Evolutionary conservation across 1,284 basidiomycete species (phyloP), one percentile per base, ranked within the genome.

Genomic region (Cystobasidium sp.): DNA sequence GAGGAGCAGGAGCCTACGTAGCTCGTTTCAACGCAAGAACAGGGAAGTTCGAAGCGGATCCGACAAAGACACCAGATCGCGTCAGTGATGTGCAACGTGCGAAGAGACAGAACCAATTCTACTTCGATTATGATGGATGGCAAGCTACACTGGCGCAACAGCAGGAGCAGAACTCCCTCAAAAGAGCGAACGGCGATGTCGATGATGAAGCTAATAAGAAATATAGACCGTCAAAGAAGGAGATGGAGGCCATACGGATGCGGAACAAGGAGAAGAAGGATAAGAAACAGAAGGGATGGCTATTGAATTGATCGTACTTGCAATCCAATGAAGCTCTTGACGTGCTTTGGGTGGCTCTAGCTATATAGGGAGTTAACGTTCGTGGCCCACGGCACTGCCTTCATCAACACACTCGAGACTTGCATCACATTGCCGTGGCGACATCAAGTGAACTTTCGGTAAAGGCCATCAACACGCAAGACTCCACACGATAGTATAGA

Each of bases 21-120:
- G 79, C 77, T 3, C 44, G 77, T 6, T 80, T 80, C 77, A 78
- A 80, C 55, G 77, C 78, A 3, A 52, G 78, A 8, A 78, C 79
- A 6, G 79, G 79, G 2, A 49, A 76, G 0, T 80, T 80, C 52
- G 72, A 79, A 73, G 76, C 71, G 14, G 79, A 79, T 51, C 76
- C 77, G 0, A 64, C 73, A 0, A 66, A 76, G 68, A 79, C 74
- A 49, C 79, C 78, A 18, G 80, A 80, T 44, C 64, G 76, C 10
- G 76, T 80, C 20, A 76, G 76, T 49, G 78, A 78, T 14, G 76
- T 76, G 22, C 62, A 75, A 24, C 56, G 79, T 8, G 75, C 68
- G 6, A 70, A 77, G 8, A 31, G 80, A 10, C 80, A 80, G 68
- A 79, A 79, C 39, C 74, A 77, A n/a, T 76, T 75, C 44, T 79